Percentiles rank a stretch among this genome's conserved stretches.
phyloP scores from a whole-genome alignment of 1,284 basidiomycete genomes.

The Xerocomus cyaneibrunnescens region DNA sequence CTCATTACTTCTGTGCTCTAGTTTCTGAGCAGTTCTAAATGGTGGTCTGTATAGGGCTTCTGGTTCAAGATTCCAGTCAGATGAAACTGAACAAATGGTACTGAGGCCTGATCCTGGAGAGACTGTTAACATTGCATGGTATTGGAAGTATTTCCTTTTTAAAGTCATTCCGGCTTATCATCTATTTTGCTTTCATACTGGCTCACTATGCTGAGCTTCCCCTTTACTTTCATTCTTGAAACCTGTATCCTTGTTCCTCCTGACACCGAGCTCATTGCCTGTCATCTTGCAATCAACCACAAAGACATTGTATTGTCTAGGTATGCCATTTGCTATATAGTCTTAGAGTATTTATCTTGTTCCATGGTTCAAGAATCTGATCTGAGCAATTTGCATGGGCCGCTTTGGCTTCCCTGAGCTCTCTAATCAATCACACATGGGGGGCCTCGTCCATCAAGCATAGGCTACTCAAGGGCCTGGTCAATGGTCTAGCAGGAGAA shows the following conservation, averaged over 20 bases:
- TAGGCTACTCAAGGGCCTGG: constrained; percentile 3
- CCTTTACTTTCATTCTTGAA: constrained; percentile 22
- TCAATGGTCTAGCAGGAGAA: constrained; percentile 13
- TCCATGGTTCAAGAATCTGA: constrained; percentile 13
- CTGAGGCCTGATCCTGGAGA: constrained; percentile 12
- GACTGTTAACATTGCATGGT: not conserved
- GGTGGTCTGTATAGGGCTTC: constrained; percentile 11
- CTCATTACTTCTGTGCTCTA: constrained; percentile 8
- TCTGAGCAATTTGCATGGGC: constrained; percentile 16
- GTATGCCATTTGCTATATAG: constrained; percentile 1
- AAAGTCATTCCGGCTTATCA: constrained; percentile 7
- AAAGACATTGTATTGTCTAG: constrained; percentile 16
- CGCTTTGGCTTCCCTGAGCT: constrained; percentile 16
- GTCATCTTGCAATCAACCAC: constrained; percentile 24
- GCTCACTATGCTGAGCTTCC: constrained; percentile 9
- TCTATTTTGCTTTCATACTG: constrained; percentile 4
- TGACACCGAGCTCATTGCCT: constrained; percentile 25
- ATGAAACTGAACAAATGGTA: constrained; percentile 15
- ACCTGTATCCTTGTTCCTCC: constrained; percentile 16
- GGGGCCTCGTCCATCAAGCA: constrained; percentile 5
- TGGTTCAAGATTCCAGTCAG: constrained; percentile 27
- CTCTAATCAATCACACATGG: constrained; percentile 9
- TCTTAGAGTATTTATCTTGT: constrained; percentile 14
- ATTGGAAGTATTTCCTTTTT: not conserved
- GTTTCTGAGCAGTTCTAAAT: constrained; percentile 12